phyloP scores from a whole-genome alignment of 2,329 filamentous ascomycete genomes.

The Aspergillus alliaceus region DNA sequence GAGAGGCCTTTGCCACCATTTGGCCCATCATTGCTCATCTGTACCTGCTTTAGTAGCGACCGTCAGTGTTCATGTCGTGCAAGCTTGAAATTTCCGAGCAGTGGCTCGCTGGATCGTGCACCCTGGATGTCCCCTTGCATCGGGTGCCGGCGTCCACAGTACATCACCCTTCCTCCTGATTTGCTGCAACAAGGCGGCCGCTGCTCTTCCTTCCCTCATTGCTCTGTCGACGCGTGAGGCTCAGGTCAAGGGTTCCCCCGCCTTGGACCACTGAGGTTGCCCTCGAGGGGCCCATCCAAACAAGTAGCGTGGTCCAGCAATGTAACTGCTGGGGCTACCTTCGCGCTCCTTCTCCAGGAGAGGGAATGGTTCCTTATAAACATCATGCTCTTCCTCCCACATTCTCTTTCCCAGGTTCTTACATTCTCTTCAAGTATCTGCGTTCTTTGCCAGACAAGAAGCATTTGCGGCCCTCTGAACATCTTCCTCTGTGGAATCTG shows the following conservation, averaged over 20 bases:
- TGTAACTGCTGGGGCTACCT: slow-evolving; percentile 33
- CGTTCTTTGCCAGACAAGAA: slow-evolving; percentile 41
- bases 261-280: slow-evolving; percentile 34
- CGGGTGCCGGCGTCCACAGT: slow-evolving; percentile 21
- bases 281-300: slow-evolving; percentile 39
- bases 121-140: slow-evolving; percentile 37
- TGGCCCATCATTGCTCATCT: slow-evolving; percentile 22
- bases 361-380: slow-evolving; percentile 41
- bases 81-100: slow-evolving; percentile 36
- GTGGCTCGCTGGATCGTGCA: slow-evolving; percentile 38
- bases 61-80: slow-evolving; percentile 22
- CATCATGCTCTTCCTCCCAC: slow-evolving; percentile 43
- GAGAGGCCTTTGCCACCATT: slow-evolving; percentile 30
- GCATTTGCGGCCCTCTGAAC: slow-evolving; percentile 37
- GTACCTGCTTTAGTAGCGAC: slow-evolving; percentile 20
- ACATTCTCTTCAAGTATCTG: slow-evolving; percentile 44
- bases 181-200: slow-evolving; percentile 36
- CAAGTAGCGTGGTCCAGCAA: slow-evolving; percentile 35
- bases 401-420: slow-evolving; percentile 45
- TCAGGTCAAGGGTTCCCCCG: slow-evolving; percentile 26
- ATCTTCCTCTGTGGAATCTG: slow-evolving; percentile 37
- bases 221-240: slow-evolving; percentile 33
- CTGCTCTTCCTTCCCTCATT: slow-evolving; percentile 28
- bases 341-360: slow-evolving; percentile 28
- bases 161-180: slow-evolving; percentile 39